Evolutionary conservation across 2,329 filamentous ascomycete genomes (phyloP).

Genomic region (Hypocreales sp.): DNA sequence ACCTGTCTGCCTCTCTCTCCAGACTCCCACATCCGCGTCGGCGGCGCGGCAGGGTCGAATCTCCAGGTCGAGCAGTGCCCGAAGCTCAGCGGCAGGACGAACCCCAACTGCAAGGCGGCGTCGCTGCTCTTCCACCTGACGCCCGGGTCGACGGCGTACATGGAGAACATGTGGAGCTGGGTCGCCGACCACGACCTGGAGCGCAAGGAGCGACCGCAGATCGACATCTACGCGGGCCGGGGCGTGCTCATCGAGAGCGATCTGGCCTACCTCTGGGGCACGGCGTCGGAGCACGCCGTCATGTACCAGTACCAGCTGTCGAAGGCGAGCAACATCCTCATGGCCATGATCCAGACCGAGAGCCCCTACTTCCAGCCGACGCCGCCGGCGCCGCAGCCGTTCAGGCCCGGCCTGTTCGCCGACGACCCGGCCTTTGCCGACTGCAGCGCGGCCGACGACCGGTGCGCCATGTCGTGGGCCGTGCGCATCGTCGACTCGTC

Average conservation of each 20-base stretch:
- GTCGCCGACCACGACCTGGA: slow-evolving; percentile 30
- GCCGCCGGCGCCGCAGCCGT: no score
- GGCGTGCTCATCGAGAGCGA: no score
- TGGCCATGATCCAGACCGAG: slow-evolving; percentile 36
- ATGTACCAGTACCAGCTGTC: slow-evolving; percentile 42
- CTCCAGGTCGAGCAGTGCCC: no score
- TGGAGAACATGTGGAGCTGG: slow-evolving; percentile 21
- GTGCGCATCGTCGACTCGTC: no score
- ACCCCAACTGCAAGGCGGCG: slow-evolving; percentile 27
- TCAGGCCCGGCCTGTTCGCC: no score
- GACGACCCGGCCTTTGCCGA: no score
- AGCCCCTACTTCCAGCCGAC: no score
- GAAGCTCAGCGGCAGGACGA: slow-evolving; percentile 17
- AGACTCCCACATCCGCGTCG: slow-evolving; percentile 32
- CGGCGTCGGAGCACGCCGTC: slow-evolving; percentile 35
- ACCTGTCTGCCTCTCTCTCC: background rate
- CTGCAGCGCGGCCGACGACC: no score
- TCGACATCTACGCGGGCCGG: slow-evolving; percentile 29
- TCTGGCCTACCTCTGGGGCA: slow-evolving; percentile 38
- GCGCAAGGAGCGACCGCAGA: slow-evolving; percentile 31
- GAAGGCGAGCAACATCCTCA: slow-evolving; percentile 31
- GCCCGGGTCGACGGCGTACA: slow-evolving; percentile 7
- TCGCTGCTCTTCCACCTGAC: slow-evolving; percentile 34
- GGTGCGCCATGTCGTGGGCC: no score
- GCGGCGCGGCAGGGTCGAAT: slow-evolving; percentile 10